Percentiles rank a stretch among this genome's conserved stretches.
Conservation (phyloP, 2,329 filamentous ascomycete genomes). For the Lasiodiplodia sp. region DNA sequence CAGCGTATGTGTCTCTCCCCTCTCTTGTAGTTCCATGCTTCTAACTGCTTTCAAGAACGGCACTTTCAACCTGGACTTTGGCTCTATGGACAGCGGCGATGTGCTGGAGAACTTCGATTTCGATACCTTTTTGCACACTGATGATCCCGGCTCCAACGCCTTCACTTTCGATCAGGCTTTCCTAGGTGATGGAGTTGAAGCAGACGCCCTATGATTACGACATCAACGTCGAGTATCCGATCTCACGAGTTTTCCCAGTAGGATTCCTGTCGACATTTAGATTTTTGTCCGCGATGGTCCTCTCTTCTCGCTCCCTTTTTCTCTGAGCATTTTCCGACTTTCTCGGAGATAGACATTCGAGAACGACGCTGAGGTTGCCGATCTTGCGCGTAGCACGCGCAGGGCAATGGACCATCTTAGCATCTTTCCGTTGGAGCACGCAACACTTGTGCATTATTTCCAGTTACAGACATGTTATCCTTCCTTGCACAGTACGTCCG, state of each 20-base stretch:
- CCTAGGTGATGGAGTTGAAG: conserved; percentile 22
- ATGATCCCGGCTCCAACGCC: conserved; percentile 38
- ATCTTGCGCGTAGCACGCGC: background rate
- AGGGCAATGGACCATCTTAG: conserved; percentile 6
- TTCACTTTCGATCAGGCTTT: conserved; percentile 25
- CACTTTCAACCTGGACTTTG: conserved; percentile 50
- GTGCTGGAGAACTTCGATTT: conserved; percentile 73
- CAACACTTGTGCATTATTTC: conserved; percentile 25
- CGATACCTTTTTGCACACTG: conserved; percentile 69
- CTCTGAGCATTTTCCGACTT: conserved; percentile 4
- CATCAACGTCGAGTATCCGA: conserved; percentile 15
- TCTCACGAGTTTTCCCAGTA: conserved; percentile 21
- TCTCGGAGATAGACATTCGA: background rate
- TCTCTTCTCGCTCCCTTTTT: conserved; percentile 15
- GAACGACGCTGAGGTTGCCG: conserved; percentile 6
- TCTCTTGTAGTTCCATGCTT: conserved; percentile 2
- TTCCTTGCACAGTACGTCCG: conserved; percentile 19
- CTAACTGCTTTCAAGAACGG: conserved; percentile 46
- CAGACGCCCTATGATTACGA: conserved; percentile 25
- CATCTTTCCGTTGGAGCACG: background rate
- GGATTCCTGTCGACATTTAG: conserved; percentile 23
- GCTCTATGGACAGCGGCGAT: conserved; percentile 64
- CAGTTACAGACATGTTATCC: conserved; percentile 26
- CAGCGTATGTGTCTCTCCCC: conserved; percentile 41
- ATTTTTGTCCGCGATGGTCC: conserved; percentile 24